Percentiles rank a stretch among this genome's conserved stretches.
Conservation (phyloP, 129 eudicot genomes). For the Oenanthe sinensis region DNA sequence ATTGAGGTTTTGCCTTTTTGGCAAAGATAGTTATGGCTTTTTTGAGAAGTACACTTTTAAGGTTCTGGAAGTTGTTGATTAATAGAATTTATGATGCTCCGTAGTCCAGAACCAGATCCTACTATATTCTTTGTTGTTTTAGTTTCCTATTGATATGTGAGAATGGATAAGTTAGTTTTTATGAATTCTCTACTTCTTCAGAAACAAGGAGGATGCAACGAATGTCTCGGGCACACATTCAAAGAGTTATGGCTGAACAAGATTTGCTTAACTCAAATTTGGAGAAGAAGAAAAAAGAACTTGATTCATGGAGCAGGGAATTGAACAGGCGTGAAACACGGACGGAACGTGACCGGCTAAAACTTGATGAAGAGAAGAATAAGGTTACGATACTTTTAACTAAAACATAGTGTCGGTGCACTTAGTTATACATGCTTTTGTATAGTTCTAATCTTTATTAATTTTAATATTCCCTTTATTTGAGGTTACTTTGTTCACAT, state of each 20-base stretch:
- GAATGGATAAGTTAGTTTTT: not conserved
- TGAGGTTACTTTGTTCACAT: not conserved
- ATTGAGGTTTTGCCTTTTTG: not conserved
- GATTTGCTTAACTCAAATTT: constrained; percentile 15
- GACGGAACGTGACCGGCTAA: constrained; percentile 23
- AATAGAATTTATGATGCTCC: not conserved
- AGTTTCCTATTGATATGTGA: not conserved
- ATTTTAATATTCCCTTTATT: not conserved
- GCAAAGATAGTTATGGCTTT: no score
- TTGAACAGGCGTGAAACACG: constrained; percentile 25
- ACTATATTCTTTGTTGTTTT: not conserved
- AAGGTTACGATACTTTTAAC: constrained; percentile 17
- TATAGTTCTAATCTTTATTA: not conserved
- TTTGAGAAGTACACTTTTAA: not conserved
- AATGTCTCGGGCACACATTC: constrained; percentile 15
- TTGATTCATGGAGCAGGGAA: constrained; percentile 17
- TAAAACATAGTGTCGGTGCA: not conserved
- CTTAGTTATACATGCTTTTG: not conserved
- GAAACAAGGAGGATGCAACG: constrained; percentile 30
- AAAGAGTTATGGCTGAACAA: constrained; percentile 19
- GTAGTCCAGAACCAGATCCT: not conserved
- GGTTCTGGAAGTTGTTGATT: not conserved
- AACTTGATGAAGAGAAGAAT: constrained; percentile 20
- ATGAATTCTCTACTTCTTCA: not conserved
- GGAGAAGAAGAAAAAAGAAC: constrained; percentile 15